Percentiles rank a stretch among this genome's conserved stretches.
Evolutionary conservation across 352 stramenopile species (phyloP).

Genomic region (Peronospora belbahrii): DNA sequence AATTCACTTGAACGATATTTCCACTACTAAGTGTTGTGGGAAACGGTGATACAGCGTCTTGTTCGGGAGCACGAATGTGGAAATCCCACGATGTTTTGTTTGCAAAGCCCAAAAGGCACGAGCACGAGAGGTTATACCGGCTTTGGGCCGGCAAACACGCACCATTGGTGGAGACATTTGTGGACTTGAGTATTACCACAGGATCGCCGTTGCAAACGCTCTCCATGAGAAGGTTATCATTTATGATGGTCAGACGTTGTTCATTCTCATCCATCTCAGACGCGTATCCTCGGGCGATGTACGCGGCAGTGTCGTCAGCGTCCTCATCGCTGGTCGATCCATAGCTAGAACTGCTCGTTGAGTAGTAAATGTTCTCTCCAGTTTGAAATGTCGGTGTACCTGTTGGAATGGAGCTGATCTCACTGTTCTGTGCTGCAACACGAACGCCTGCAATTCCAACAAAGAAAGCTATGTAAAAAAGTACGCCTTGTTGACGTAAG

Average conservation of each 20-base stretch:
- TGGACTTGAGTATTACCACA: slow-evolving; percentile 32
- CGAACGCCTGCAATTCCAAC: slow-evolving; percentile 6
- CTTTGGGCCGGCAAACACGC: slow-evolving; percentile 25
- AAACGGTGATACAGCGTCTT: slow-evolving; percentile 6
- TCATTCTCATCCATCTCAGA: slow-evolving; percentile 23
- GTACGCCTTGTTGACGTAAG: slow-evolving; percentile 20
- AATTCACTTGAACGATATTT: slow-evolving; percentile 14
- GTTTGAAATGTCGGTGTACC: slow-evolving; percentile 1
- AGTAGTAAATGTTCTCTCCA: neutral
- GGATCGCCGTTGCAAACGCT: slow-evolving; percentile 31
- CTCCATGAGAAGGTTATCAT: slow-evolving; percentile 23
- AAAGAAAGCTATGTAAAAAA: slow-evolving; percentile 9
- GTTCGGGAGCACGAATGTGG: slow-evolving; percentile 14
- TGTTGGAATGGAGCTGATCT: neutral
- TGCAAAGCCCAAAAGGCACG: slow-evolving; percentile 28
- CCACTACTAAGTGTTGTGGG: slow-evolving; percentile 6
- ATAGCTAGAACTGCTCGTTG: neutral
- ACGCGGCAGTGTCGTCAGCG: slow-evolving; percentile 13
- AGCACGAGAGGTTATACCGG: slow-evolving; percentile 38
- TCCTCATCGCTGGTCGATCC: slow-evolving; percentile 3
- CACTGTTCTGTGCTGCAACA: slow-evolving; percentile 4
- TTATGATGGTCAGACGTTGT: slow-evolving; percentile 27
- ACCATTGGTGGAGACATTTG: slow-evolving; percentile 19
- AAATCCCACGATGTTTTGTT: slow-evolving; percentile 32
- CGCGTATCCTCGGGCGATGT: slow-evolving; percentile 29